Evolutionary conservation across 805 yeast species (phyloP), one percentile per base, ranked within the genome.

Genomic region (Lipomyces kockii): DNA sequence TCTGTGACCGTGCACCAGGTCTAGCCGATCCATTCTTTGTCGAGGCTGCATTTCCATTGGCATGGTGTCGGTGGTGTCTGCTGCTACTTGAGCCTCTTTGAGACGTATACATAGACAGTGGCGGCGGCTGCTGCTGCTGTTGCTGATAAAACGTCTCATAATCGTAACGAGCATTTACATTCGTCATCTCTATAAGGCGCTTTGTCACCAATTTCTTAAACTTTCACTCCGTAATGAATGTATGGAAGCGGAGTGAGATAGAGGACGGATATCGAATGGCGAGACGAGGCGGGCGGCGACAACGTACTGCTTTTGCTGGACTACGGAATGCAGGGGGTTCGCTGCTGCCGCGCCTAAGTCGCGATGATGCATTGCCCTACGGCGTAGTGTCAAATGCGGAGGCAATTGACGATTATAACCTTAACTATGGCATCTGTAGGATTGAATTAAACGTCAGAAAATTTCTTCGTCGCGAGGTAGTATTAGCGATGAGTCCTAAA

Each of bases 1-100:
- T 69, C 61, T 69, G 72, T 17, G 72, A 69, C 12, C 70, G 64
- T 12, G 67, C 62, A 12, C 65, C 68, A 14, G 58, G 39, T 58
- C 61, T 34, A 17, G 35, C 12, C 27, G 46, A 20, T 27, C 25
- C 37, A 32, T 56, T 56, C 43, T 56, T 56, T 6, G 43, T 11
- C 17, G 59, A 25, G 7, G 46, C 39, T 27, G 59, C 59, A 12
- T 11, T 20, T 25, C 59, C 59, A 20, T 25, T 52, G n/a, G 34
- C 55, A 52, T 52, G 55, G n/a, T 52, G 32, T 22, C 55, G 17
- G 34, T 52, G 55, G 29, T 52, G 55, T 5, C 55, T 20, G 32
- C 34, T 52, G 55, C 54, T 34, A 53, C 43, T 62, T 46, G 51
- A 39, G 56, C 60, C 49, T 14, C 59, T 52, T 32, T 55, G 60